These are phyloP conservation scores for Colletotrichum cordylinicola DNA, from an alignment of 2,329 filamentous ascomycete genomes.

Conservation along the genomic window DNA sequence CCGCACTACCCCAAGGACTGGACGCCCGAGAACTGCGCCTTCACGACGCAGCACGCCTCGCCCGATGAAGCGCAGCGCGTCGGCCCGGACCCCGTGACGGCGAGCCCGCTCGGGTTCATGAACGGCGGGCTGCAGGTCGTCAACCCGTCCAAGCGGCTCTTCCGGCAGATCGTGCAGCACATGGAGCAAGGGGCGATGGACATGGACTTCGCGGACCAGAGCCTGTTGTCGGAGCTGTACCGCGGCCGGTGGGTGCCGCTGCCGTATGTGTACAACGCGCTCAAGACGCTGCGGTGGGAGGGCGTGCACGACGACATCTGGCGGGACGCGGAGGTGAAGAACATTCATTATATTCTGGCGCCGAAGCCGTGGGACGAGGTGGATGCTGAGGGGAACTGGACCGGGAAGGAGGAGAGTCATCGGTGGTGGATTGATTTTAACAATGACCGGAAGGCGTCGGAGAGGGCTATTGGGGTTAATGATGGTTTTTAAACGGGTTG, in stretches of 20 bases:
- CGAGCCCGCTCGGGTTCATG: constrained; percentile 55
- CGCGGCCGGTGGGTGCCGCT: constrained; percentile 61
- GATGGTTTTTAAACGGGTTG: constrained; percentile 32
- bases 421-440: constrained; percentile 62
- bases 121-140: constrained; percentile 65
- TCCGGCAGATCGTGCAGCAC: constrained; percentile 54
- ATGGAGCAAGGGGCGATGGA: constrained; percentile 52
- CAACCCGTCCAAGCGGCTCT: constrained; percentile 53
- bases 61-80: constrained; percentile 52
- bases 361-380: constrained; percentile 68
- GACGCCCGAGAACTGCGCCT: constrained; percentile 63
- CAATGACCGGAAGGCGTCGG: constrained; percentile 44
- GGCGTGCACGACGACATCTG: constrained; percentile 62
- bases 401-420: constrained; percentile 53
- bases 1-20: constrained; percentile 80
- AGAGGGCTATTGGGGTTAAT: constrained; percentile 44
- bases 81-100: constrained; percentile 46
- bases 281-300: constrained; percentile 63
- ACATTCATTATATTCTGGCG: constrained; percentile 65
- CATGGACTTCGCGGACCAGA: constrained; percentile 67
- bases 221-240: constrained; percentile 61
- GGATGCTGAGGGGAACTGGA: constrained; percentile 46
- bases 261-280: constrained; percentile 67
- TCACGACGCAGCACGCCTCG: constrained; percentile 56
- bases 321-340: constrained; percentile 63